phyloP scores from a whole-genome alignment of 2,329 filamentous ascomycete species.

The Diaporthe helianthi region DNA sequence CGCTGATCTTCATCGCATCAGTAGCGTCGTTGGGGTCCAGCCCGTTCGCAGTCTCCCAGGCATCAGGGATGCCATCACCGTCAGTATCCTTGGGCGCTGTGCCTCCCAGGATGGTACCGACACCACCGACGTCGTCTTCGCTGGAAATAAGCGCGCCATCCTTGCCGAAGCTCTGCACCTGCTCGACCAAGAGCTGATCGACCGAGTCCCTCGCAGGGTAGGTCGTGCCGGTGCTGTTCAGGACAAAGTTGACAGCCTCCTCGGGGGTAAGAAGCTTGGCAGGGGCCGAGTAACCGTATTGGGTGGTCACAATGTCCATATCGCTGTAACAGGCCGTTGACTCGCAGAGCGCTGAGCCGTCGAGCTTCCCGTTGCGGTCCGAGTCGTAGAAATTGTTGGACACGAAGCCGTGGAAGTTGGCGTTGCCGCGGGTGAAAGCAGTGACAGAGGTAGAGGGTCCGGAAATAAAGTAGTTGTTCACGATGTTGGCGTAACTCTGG shows the following conservation, averaged over 20 bases:
- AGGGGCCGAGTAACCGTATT: slow-evolving; percentile 53
- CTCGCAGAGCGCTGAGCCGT: slow-evolving; percentile 53
- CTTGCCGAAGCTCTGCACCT: slow-evolving; percentile 55
- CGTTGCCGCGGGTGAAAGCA: slow-evolving; percentile 62
- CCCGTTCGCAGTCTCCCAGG: slow-evolving; percentile 53
- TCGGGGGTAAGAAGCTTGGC: slow-evolving; percentile 47
- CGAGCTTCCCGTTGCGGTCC: slow-evolving; percentile 55
- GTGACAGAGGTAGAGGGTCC: slow-evolving; percentile 57
- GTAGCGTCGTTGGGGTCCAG: slow-evolving; percentile 47
- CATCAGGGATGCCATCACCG: slow-evolving; percentile 58
- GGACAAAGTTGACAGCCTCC: slow-evolving; percentile 50
- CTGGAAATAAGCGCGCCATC: slow-evolving; percentile 53
- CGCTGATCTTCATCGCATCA: slow-evolving; percentile 50
- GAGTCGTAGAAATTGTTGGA: slow-evolving; percentile 57
- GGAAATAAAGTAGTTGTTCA: slow-evolving; percentile 64
- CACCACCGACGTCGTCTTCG: slow-evolving; percentile 52
- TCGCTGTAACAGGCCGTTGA: slow-evolving; percentile 53
- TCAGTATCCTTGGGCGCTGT: slow-evolving; percentile 51
- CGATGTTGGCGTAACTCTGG: slow-evolving; percentile 57
- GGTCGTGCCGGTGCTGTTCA: slow-evolving; percentile 50
- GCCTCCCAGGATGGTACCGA: slow-evolving; percentile 48
- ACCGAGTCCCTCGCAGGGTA: slow-evolving; percentile 50
- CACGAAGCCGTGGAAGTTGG: slow-evolving; percentile 57
- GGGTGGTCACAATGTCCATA: slow-evolving; percentile 50
- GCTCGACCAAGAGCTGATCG: slow-evolving; percentile 50